These are phyloP conservation scores for Xylariales sp. DNA, from an alignment of 2,329 filamentous ascomycete genomes.

Conservation along the genomic window DNA sequence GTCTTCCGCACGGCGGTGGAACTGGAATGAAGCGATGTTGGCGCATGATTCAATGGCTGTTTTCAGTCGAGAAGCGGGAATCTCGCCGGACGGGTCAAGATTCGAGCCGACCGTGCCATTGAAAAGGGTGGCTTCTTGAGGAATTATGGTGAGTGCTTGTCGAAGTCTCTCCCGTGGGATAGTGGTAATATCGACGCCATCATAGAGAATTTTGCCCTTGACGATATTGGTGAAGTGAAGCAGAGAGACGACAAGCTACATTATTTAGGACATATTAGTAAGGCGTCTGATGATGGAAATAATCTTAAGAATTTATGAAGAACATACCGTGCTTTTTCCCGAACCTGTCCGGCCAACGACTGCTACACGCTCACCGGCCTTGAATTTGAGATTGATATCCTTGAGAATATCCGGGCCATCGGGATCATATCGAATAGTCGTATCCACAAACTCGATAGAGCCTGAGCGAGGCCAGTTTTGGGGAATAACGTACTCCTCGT, in stretches of 20 bases:
- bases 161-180: conserved; percentile 69
- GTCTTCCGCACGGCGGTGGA: not conserved
- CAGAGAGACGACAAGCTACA: conserved; percentile 65
- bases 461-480: conserved; percentile 40
- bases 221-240: conserved; percentile 71
- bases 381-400: conserved; percentile 61
- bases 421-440: conserved; percentile 43
- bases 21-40: too few relatives aligned
- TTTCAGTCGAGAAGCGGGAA: conserved; percentile 45
- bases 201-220: conserved; percentile 64
- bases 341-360: conserved; percentile 73
- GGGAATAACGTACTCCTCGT: conserved; percentile 31
- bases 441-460: conserved; percentile 46
- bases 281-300: too few relatives aligned
- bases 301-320: too few relatives aligned
- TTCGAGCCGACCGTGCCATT: conserved; percentile 69
- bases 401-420: conserved; percentile 55
- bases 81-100: conserved; percentile 67
- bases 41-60: not conserved
- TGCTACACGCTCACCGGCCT: conserved; percentile 67
- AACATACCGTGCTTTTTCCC: too few relatives aligned
- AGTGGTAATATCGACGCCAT: conserved; percentile 63
- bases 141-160: conserved; percentile 72
- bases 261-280: too few relatives aligned
- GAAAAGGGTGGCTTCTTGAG: conserved; percentile 70